A percentile compares a stretch with the other conserved stretches of the same genome.
Conservation (phyloP, 2,329 filamentous ascomycete species). For the Talaromyces sp. region DNA sequence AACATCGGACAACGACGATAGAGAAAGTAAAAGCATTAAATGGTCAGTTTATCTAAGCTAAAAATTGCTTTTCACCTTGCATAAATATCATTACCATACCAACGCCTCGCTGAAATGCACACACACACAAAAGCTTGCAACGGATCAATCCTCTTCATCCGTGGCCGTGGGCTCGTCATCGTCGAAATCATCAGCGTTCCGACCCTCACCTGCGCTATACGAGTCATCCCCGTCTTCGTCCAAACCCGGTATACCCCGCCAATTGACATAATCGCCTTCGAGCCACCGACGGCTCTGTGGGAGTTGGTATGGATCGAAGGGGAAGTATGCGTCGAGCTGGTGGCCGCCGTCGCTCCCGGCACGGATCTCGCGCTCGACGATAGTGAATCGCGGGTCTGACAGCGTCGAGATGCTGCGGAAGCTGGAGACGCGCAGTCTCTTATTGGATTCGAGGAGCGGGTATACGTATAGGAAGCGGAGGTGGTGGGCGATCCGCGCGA, state of each 20-base stretch:
- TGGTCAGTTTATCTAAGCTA: not conserved
- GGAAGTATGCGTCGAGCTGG: slow-evolving; percentile 90
- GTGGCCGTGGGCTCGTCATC: slow-evolving; percentile 24
- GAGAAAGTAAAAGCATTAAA: not conserved
- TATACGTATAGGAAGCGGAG: slow-evolving; percentile 87
- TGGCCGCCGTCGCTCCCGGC: slow-evolving; percentile 68
- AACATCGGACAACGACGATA: not conserved
- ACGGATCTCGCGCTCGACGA: slow-evolving; percentile 51
- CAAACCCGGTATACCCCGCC: slow-evolving; percentile 68
- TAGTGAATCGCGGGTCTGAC: slow-evolving; percentile 33
- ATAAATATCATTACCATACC: not conserved
- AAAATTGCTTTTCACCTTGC: not conserved
- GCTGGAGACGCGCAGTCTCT: slow-evolving; percentile 74
- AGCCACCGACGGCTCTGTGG: slow-evolving; percentile 85
- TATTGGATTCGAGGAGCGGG: slow-evolving; percentile 84
- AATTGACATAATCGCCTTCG: slow-evolving; percentile 74
- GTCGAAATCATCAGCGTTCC: slow-evolving; percentile 39
- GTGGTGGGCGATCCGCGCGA: slow-evolving; percentile 80
- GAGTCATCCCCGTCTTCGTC: slow-evolving; percentile 47
- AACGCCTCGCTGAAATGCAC: not conserved
- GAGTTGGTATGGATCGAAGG: slow-evolving; percentile 93
- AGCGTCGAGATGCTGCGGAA: slow-evolving; percentile 45
- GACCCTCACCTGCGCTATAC: slow-evolving; percentile 33
- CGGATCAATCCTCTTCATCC: slow-evolving; percentile 11
- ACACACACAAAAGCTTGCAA: not conserved